A percentile compares a stretch with the other conserved stretches of the same genome.
Conservation (phyloP, 176 grass and related monocot genomes). For the Poa pratensis region DNA sequence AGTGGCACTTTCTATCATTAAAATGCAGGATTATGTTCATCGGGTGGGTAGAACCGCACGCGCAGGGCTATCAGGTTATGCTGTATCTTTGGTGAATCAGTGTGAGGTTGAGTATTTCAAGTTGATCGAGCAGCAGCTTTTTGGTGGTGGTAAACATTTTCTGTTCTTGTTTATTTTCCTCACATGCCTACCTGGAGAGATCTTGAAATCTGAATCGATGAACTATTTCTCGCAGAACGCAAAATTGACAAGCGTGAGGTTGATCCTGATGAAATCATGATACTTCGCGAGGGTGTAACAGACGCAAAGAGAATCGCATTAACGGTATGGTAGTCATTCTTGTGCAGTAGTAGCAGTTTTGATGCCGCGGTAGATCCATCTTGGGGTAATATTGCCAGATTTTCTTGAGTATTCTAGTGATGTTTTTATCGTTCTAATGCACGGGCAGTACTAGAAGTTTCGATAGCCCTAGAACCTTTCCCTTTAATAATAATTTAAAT, state of each 20-base stretch:
- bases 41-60: conserved; percentile 91
- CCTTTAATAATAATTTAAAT: not conserved
- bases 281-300: conserved; percentile 56
- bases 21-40: conserved; percentile 91
- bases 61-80: conserved; percentile 44
- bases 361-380: not conserved
- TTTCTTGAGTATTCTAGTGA: not conserved
- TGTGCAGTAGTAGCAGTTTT: not conserved
- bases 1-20: too few relatives aligned
- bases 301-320: conserved; percentile 73
- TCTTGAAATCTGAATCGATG: not conserved
- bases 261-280: conserved; percentile 55
- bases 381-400: not conserved
- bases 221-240: conserved; percentile 48
- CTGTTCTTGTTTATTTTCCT: not conserved
- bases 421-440: not conserved
- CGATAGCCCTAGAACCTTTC: not conserved
- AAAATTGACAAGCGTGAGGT: conserved; percentile 54
- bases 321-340: conserved; percentile 46
- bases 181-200: not conserved
- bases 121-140: conserved; percentile 60
- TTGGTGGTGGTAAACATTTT: conserved; percentile 58
- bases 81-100: conserved; percentile 15
- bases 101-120: conserved; percentile 72
- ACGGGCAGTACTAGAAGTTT: not conserved